Conservation (phyloP, 2,329 filamentous ascomycete genomes). For the Pleoardoris graminearum region DNA sequence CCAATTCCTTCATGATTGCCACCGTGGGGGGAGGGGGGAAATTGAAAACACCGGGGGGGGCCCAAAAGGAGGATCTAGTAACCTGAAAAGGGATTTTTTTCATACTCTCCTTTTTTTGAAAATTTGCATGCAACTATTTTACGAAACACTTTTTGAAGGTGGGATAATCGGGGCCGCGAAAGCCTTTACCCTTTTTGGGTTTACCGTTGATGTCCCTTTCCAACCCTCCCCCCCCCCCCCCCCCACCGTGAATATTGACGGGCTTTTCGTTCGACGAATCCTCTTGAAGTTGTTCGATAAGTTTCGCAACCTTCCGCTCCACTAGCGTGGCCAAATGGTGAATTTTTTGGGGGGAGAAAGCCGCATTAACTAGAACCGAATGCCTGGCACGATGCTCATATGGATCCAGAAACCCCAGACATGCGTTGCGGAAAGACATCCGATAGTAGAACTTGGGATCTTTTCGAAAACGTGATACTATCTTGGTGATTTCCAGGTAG, state of each 20-base stretch:
- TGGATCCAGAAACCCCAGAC: neutral
- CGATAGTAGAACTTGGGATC: conserved; percentile 1
- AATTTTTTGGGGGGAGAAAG: neutral
- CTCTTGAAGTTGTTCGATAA: neutral
- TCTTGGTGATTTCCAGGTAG: conserved; percentile 1
- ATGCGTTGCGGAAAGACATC: neutral
- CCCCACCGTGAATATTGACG: neutral
- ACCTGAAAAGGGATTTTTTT: too few relatives aligned
- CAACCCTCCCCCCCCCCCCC: too few relatives aligned
- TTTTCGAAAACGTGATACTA: neutral
- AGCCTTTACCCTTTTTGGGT: too few relatives aligned
- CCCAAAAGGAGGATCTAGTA: too few relatives aligned
- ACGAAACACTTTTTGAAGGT: too few relatives aligned
- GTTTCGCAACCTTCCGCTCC: neutral
- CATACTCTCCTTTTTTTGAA: too few relatives aligned
- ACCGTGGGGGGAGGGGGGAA: too few relatives aligned
- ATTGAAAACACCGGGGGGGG: too few relatives aligned
- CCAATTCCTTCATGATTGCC: too few relatives aligned
- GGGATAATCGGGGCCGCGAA: too few relatives aligned
- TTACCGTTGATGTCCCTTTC: too few relatives aligned
- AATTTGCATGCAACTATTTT: too few relatives aligned
- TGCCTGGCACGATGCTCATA: neutral
- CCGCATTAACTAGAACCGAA: neutral
- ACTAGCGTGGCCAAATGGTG: neutral
- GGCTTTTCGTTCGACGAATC: neutral